Conservation (phyloP, 2,329 filamentous ascomycete genomes). For the Teratosphaeria viscida region DNA sequence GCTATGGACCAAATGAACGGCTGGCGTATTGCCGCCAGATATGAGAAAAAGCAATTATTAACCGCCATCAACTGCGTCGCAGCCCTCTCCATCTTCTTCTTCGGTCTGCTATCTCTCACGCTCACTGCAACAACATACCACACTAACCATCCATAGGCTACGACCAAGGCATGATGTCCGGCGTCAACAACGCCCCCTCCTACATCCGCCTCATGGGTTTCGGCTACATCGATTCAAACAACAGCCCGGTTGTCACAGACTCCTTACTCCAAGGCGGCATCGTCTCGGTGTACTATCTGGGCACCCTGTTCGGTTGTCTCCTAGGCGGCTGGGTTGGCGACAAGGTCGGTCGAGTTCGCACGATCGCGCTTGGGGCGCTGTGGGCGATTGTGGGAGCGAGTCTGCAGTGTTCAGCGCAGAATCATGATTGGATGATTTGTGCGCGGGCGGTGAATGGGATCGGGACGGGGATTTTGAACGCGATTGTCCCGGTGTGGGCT, state of each 20-base stretch:
- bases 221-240: slow-evolving; percentile 42
- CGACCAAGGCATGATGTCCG: slow-evolving; percentile 47
- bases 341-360: slow-evolving; percentile 50
- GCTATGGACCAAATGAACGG: background rate
- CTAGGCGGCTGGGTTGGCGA: slow-evolving; percentile 56
- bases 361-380: slow-evolving; percentile 48
- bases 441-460: slow-evolving; percentile 29
- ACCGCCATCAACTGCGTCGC: slow-evolving; percentile 54
- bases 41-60: slow-evolving; percentile 47
- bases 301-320: slow-evolving; percentile 53
- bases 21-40: slow-evolving; percentile 21
- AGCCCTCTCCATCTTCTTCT: slow-evolving; percentile 58
- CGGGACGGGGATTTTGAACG: slow-evolving; percentile 59
- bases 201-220: slow-evolving; percentile 57
- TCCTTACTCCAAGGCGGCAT: slow-evolving; percentile 54
- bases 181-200: slow-evolving; percentile 55
- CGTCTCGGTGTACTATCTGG: slow-evolving; percentile 49
- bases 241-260: slow-evolving; percentile 43
- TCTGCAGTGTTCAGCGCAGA: slow-evolving; percentile 56
- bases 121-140: background rate
- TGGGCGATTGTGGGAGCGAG: slow-evolving; percentile 42
- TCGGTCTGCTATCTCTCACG: slow-evolving; percentile 27
- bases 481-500: slow-evolving; percentile 61
- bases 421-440: slow-evolving; percentile 53
- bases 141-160: slow-evolving; percentile 4